Percentiles rank a stretch among this genome's conserved stretches.
Evolutionary conservation across 164 flowering plant species (phyloP).

Genomic region (Hamamelis virginiana): DNA sequence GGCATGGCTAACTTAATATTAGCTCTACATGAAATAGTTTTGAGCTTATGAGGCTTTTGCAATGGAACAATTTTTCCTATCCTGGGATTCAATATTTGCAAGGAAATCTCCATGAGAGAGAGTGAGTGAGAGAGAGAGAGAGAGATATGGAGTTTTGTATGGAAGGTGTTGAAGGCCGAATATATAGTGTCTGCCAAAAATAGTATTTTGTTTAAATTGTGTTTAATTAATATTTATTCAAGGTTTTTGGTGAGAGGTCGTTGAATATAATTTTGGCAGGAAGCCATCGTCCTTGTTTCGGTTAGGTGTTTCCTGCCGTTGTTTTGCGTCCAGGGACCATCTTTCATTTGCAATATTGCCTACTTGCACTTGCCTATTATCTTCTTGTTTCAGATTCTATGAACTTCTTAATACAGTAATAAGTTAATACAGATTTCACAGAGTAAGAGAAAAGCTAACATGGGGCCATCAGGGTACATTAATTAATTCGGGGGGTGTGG

Average conservation of each 20-base stretch:
- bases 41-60: neutral
- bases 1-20: neutral
- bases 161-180: neutral
- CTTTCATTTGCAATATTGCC: neutral
- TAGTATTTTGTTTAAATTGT: neutral
- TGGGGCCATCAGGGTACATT: no score
- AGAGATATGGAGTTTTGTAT: neutral
- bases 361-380: neutral
- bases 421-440: no score
- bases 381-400: no score
- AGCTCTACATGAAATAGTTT: neutral
- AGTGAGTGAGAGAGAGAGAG: conserved; percentile 5
- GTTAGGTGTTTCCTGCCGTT: neutral
- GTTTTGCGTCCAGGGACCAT: no score
- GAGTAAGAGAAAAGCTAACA: no score
- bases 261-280: conserved; percentile 9
- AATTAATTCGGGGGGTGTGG: no score
- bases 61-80: neutral
- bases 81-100: conserved; percentile 6
- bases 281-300: neutral
- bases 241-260: neutral
- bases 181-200: neutral
- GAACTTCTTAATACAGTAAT: no score
- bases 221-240: no score
- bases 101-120: neutral